These are phyloP conservation scores for Halteria grandinella DNA, from an alignment of 73 alveolate genomes.

Conservation along the genomic window DNA sequence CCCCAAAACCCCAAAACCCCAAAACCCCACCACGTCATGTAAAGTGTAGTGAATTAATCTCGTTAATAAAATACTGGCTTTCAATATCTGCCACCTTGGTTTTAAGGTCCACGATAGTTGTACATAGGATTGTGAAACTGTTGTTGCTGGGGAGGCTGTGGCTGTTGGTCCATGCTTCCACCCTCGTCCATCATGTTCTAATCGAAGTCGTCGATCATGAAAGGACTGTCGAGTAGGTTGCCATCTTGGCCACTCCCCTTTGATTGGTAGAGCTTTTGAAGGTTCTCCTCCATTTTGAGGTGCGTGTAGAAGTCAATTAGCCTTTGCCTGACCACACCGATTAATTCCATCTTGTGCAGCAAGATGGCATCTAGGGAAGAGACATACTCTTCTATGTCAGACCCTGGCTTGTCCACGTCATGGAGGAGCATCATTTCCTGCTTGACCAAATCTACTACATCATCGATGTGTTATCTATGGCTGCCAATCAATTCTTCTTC, in stretches of 20 bases:
- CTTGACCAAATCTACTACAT: constrained; percentile 95
- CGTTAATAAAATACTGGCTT: no score
- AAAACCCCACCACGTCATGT: no score
- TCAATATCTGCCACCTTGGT: no score
- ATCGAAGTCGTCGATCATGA: constrained; percentile 52
- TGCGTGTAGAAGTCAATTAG: constrained; percentile 70
- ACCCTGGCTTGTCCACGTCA: constrained; percentile 99
- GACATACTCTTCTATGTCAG: constrained; percentile 97
- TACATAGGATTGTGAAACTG: no score
- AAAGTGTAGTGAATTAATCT: no score
- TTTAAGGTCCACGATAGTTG: no score
- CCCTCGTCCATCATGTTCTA: constrained; percentile 52
- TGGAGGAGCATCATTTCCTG: constrained; percentile 94
- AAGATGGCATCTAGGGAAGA: constrained; percentile 89
- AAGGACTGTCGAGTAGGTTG: no score
- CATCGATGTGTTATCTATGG: constrained; percentile 97
- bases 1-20: no score
- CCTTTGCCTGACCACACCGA: constrained; percentile 60
- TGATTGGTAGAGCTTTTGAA: constrained; percentile 43
- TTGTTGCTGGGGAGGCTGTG: no score
- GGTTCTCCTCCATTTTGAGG: constrained; percentile 69
- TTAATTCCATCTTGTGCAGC: constrained; percentile 79
- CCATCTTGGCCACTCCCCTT: constrained; percentile 39
- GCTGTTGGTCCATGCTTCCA: no score
- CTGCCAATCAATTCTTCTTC: constrained; percentile 96